These are phyloP conservation scores for Verticillium dahliae DNA, from an alignment of 2,329 filamentous ascomycete species.

Conservation along the genomic window DNA sequence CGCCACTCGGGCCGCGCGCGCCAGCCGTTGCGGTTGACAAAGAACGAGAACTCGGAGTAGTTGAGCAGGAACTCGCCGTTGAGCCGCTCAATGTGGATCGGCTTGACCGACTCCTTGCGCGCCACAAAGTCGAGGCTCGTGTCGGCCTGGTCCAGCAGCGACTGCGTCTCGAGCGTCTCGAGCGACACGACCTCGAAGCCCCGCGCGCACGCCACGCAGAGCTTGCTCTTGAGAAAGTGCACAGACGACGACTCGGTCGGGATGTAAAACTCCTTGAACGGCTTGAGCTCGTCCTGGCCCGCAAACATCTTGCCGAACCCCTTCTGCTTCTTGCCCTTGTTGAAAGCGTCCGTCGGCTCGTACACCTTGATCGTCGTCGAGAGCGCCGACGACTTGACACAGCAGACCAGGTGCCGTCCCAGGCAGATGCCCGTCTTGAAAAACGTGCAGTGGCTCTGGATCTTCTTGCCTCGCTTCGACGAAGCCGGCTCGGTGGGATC, in stretches of 20 bases:
- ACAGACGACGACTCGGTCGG: constrained; percentile 97
- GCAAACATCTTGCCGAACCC: constrained; percentile 95
- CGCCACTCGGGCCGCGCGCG: constrained; percentile 92
- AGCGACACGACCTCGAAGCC: constrained; percentile 96
- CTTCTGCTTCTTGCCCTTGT: constrained; percentile 91
- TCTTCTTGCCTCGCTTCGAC: constrained; percentile 86
- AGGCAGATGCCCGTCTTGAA: constrained; percentile 97
- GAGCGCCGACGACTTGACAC: constrained; percentile 87
- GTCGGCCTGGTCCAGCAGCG: constrained; percentile 91
- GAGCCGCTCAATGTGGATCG: constrained; percentile 94
- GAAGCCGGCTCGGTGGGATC: constrained; percentile 77
- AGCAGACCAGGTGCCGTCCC: constrained; percentile 89
- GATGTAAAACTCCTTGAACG: constrained; percentile 99
- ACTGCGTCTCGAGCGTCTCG: constrained; percentile 96
- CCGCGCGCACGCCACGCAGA: constrained; percentile 91
- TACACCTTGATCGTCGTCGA: constrained; percentile 99
- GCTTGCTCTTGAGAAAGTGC: constrained; percentile 92
- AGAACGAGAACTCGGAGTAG: constrained; percentile 98
- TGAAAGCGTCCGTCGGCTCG: constrained; percentile 91
- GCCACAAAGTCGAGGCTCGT: constrained; percentile 97
- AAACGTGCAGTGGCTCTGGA: constrained; percentile 94
- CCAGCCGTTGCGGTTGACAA: constrained; percentile 98
- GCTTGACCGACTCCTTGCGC: constrained; percentile 85
- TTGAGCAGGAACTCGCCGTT: constrained; percentile 97
- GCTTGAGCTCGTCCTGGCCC: constrained; percentile 89